phyloP scores from a whole-genome alignment of 2,329 filamentous ascomycete species.

The Aspergillaceae sp. region DNA sequence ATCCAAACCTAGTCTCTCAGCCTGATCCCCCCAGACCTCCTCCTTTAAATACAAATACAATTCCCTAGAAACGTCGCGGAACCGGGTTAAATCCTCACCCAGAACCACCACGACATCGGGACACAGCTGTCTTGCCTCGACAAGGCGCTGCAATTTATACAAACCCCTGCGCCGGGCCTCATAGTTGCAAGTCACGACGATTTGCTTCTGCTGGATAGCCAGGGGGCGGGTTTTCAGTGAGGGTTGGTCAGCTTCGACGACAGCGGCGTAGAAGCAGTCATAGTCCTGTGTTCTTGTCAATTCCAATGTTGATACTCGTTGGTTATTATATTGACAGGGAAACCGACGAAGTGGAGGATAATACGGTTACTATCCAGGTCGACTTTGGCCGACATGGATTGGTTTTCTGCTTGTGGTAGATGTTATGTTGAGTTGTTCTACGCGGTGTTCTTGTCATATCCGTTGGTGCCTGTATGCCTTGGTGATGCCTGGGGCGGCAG shows the following conservation, averaged over 20 bases:
- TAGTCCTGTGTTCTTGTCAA: conserved; percentile 30
- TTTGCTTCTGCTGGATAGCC: conserved; percentile 86
- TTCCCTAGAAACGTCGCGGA: conserved; percentile 76
- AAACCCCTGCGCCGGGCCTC: conserved; percentile 61
- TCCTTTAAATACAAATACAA: conserved; percentile 64
- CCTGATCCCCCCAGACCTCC: conserved; percentile 68
- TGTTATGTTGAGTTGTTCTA: neutral
- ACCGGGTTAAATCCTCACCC: conserved; percentile 76
- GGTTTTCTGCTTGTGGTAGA: neutral
- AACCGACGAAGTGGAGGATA: conserved; percentile 71
- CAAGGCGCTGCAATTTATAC: conserved; percentile 75
- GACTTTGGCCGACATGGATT: conserved; percentile 31
- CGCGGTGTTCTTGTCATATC: too few relatives aligned
- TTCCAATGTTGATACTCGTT: too few relatives aligned
- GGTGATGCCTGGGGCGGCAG: too few relatives aligned
- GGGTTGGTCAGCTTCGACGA: conserved; percentile 74
- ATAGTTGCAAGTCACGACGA: conserved; percentile 90
- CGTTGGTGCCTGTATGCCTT: too few relatives aligned
- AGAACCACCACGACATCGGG: conserved; percentile 78
- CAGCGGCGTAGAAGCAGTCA: conserved; percentile 85
- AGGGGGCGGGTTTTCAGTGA: conserved; percentile 63
- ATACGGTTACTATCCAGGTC: conserved; percentile 52
- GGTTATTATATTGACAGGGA: neutral
- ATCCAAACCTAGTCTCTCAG: conserved; percentile 81
- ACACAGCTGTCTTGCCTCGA: conserved; percentile 68